Base-by-base conservation (phyloP, 2,329 filamentous ascomycete species). In the Hypoxylon sp. region DNA sequence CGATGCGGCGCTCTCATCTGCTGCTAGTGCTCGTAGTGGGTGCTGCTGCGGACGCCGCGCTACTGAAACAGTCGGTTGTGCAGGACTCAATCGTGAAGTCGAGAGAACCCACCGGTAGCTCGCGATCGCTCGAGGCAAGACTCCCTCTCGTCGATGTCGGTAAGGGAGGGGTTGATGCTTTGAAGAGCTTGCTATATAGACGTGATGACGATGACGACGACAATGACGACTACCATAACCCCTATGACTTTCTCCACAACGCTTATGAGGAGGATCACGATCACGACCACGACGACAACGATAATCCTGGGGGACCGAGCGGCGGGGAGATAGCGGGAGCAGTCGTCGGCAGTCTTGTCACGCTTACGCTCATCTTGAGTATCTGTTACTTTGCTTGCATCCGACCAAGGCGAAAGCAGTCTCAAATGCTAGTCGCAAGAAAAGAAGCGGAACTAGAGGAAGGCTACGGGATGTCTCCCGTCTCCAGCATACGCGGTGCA, bases 371-470 rank as follows among this genome's bases (percentile, higher is more conserved):
- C 6, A 10, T 70, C 10, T 27, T 72, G 3, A 6, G 44, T 10
- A 13, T 65, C 8, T 73, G 68, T 66, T 74, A 72, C 47, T 73
- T 58, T 53, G 3, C 70, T 19, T 39, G 67, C 29, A 56, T 74
- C 27, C 72, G 73, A 13, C 71, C 64, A 0, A 69, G 47, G 54
- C 64, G 70, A 13, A 62, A 65, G 17, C 65, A 55, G 24, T 27
- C 46, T 6, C n/a, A 48, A 10, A 15, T 29, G 15, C 48, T 65
- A n/a, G 67, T 29, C n/a, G 66, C 56, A 3, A 46, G 53, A 24
- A 73, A 71, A n/a, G 62, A 69, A 17, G 59, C 50, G 17, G 73
- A 73, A 15, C 15, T 74, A 5, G 74, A 75, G 50, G 71, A 47
- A 17, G 61, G 69, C 55, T 71, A 65, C 35, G 51, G 46, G 11